Evolutionary conservation across 2,329 filamentous ascomycete species (phyloP), one percentile per base, ranked within the genome.

Genomic region (Ciborinia camelliae): DNA sequence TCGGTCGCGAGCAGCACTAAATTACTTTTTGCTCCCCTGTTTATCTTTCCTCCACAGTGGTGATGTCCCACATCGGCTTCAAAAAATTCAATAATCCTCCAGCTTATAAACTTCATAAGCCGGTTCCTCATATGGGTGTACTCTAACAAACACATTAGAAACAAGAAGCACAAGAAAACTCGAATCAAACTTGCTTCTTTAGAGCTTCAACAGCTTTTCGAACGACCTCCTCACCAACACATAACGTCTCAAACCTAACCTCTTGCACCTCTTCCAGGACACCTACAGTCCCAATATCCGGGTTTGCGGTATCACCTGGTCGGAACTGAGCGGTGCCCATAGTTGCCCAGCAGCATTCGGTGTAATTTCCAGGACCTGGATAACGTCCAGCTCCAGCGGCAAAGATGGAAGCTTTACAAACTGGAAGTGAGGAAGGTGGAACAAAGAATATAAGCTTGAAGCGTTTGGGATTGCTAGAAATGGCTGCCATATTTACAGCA

Each of bases 321-420:
- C 84, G 82, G 74, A 90, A 91, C 72, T 90, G 87, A 0, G 86
- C 87, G 0, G 79, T 84, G 6, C 88, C 89, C 3, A 75, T 68
- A 0, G 77, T 75, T 2, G 77, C 76, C 77, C 79, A 86, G 73
- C 80, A 81, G 72, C 79, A 82, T 69, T 86, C 82, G 28, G 81
- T 83, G 71, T 86, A 86, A 68, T 79, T 80, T 32, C 81, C 81
- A 0, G 77, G 71, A 0, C 78, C 78, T 3, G 67, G 68, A 43
- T 82, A 83, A 5, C 79, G 76, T 32, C 84, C 84, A 0, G 83
- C 84, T 28, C 84, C 84, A 18, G 81, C 81, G 23, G 76, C 77
- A 72, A 86, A 86, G 68, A 86, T 77, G 66, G 84, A 84, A 0
- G 75, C 65, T 73, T 86, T 86, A 73, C 81, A 82, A 12, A 12